Evolutionary conservation across 371 early-diverging fungal species (phyloP), one percentile per base, ranked within the genome.

Genomic region (Batkoa obscura): DNA sequence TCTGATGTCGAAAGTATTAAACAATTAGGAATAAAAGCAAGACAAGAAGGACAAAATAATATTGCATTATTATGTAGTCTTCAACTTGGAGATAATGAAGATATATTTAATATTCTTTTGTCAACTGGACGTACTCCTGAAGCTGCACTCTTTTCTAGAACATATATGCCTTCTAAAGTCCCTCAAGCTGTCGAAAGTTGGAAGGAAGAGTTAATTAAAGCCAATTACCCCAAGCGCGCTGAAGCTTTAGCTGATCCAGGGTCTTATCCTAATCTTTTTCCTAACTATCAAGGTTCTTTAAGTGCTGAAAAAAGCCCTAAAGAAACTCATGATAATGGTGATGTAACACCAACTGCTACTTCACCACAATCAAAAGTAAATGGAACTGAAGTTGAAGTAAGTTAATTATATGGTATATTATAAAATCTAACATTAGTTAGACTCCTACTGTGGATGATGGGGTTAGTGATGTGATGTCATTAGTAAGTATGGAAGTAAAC

Each of bases 71-170:
- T 82, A 1, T 86, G 89, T 61, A 73, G 79, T 60, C 74, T 86
- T 59, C 65, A 83, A 55, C 69, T 83, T 35, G 84, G 85, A 31
- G 74, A 84, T 32, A 63, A 76, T 41, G 81, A 86, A 50, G 75
- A 84, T 38, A 83, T 86, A 51, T 75, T 94, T 53, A 84, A 86
- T 13, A 66, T 95, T 12, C 72, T 97, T 50, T 67, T 84, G 59
- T 73, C 80, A 45, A 86, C 90, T 15, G 84, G 88, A 10, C 86
- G 95, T 52, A 70, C 87, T 35, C 88, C 95, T n/a, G 98, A 97
- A 69, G 98, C 98, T 0, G 92, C 94, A 36, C 74, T 94, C 66
- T 76, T 92, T 67, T 93, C 95, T 2, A 74, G 91, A 59, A 82
- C 98, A 0, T 88, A 92, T 62, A 66, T 78, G 35, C 96, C 96